These are phyloP conservation scores for Talaromyces liani DNA, from an alignment of 495 filamentous ascomycete species.

Conservation along the genomic window DNA sequence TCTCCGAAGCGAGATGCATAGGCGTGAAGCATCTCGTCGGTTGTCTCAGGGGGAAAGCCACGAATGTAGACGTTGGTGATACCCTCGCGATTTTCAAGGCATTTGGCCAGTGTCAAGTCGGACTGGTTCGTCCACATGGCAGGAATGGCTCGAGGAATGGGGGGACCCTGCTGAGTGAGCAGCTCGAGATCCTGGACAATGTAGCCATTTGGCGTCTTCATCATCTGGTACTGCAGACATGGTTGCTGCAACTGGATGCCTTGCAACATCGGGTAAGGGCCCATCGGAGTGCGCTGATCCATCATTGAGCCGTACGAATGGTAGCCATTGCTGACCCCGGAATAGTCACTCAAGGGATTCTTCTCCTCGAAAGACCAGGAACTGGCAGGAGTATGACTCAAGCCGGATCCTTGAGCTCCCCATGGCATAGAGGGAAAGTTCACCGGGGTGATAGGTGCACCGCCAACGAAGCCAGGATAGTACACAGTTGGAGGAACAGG, in stretches of 20 bases:
- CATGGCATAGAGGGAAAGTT: slow-evolving; percentile 8
- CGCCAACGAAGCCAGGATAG: slow-evolving; percentile 12
- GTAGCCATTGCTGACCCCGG: slow-evolving; percentile 14
- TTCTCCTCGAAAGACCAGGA: slow-evolving; percentile 14
- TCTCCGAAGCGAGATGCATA: slow-evolving; percentile 84
- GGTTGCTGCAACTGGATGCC: slow-evolving; percentile 15
- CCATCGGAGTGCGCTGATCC: slow-evolving; percentile 15
- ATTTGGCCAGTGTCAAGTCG: slow-evolving; percentile 77
- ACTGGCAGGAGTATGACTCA: slow-evolving; percentile 2
- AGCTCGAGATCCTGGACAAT: slow-evolving; percentile 60
- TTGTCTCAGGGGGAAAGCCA: slow-evolving; percentile 87
- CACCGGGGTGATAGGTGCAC: slow-evolving; percentile 16
- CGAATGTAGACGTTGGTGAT: slow-evolving; percentile 97
- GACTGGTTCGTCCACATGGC: slow-evolving; percentile 69
- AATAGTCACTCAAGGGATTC: slow-evolving; percentile 7
- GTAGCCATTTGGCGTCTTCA: slow-evolving; percentile 42
- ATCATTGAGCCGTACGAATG: slow-evolving; percentile 15
- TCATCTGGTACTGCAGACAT: slow-evolving; percentile 31
- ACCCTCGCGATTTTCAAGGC: slow-evolving; percentile 78
- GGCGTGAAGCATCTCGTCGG: slow-evolving; percentile 75
- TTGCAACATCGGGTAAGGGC: slow-evolving; percentile 18
- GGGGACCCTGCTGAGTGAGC: slow-evolving; percentile 64
- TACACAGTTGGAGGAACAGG: slow-evolving; percentile 6
- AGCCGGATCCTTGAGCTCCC: slow-evolving; percentile 19
- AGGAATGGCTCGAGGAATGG: slow-evolving; percentile 84